These are phyloP conservation scores for Globisporangium paroecandrum DNA, from an alignment of 352 stramenopile genomes.

Conservation along the genomic window DNA sequence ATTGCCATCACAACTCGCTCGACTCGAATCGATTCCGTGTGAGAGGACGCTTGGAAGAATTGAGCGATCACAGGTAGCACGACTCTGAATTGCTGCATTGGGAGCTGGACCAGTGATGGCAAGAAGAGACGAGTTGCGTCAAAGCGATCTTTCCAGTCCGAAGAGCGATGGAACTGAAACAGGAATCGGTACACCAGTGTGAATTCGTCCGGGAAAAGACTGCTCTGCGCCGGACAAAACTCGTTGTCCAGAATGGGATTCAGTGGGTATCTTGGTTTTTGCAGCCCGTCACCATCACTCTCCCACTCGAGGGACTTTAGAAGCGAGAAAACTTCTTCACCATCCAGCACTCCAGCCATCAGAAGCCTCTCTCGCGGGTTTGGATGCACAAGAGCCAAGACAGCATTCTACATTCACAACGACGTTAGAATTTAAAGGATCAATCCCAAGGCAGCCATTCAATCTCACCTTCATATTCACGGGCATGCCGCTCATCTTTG, in stretches of 20 bases:
- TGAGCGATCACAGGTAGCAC: slow-evolving; percentile 45
- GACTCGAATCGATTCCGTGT: slow-evolving; percentile 36
- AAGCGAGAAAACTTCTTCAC: slow-evolving; percentile 24
- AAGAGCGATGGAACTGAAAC: slow-evolving; percentile 27
- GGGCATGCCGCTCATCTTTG: slow-evolving; percentile 31
- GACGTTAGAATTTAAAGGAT: not conserved
- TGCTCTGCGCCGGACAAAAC: slow-evolving; percentile 24
- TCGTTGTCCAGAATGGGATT: slow-evolving; percentile 14
- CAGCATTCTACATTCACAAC: slow-evolving; percentile 23
- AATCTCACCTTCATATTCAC: slow-evolving; percentile 48
- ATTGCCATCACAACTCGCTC: slow-evolving; percentile 51
- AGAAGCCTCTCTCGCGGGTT: slow-evolving; percentile 35
- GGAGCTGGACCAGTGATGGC: slow-evolving; percentile 36
- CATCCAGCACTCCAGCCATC: slow-evolving; percentile 29
- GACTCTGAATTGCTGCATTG: slow-evolving; percentile 40
- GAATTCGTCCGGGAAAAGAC: slow-evolving; percentile 49
- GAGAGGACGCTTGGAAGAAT: slow-evolving; percentile 47
- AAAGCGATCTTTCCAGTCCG: slow-evolving; percentile 46
- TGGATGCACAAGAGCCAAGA: slow-evolving; percentile 48
- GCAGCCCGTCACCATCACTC: not conserved
- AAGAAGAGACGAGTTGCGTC: slow-evolving; percentile 28
- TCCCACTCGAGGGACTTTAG: slow-evolving; percentile 10
- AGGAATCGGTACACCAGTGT: slow-evolving; percentile 48
- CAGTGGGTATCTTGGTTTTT: not conserved
- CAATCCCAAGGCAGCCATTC: not conserved